Evolutionary conservation across 78 protist species (phyloP).

Genomic region (Protostelium mycophagum): DNA sequence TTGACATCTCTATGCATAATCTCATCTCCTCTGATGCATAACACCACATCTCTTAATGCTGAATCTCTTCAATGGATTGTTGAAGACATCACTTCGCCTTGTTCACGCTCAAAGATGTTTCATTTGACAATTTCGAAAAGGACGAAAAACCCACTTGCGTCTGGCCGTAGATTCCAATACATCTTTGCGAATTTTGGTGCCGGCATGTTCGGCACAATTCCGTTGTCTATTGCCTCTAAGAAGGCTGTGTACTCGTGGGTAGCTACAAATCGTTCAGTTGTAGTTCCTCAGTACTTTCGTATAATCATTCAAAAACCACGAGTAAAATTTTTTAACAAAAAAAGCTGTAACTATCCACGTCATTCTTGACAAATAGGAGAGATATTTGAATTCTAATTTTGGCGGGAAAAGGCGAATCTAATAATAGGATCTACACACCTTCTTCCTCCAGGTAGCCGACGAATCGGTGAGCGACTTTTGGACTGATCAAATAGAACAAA

Average conservation of each 20-base stretch:
- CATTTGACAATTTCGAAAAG: background rate
- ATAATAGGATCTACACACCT: slow-evolving; percentile 46
- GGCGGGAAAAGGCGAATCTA: too few species aligned
- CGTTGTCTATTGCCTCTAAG: slow-evolving; percentile 36
- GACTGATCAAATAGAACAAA: slow-evolving; percentile 32
- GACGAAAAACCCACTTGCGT: slow-evolving; percentile 50
- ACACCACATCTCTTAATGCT: slow-evolving; percentile 65
- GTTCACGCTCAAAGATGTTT: background rate
- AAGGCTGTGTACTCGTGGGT: slow-evolving; percentile 6
- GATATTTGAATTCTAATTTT: background rate
- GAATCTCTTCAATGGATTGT: background rate
- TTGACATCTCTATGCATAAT: slow-evolving; percentile 72
- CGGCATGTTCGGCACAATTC: slow-evolving; percentile 14
- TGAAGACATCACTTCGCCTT: too few species aligned
- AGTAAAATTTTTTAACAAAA: too few species aligned
- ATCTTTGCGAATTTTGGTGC: slow-evolving; percentile 77
- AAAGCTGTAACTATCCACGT: too few species aligned
- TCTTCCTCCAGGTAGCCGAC: slow-evolving; percentile 88
- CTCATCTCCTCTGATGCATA: slow-evolving; percentile 80
- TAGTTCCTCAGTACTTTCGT: too few species aligned
- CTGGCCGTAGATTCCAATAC: slow-evolving; percentile 70
- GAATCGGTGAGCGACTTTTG: slow-evolving; percentile 70
- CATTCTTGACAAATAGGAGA: too few species aligned
- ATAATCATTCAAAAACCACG: too few species aligned
- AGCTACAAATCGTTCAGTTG: too few species aligned